Evolutionary conservation across 1,284 basidiomycete genomes (phyloP).

Genomic region (Veloporphyrellus conicus): DNA sequence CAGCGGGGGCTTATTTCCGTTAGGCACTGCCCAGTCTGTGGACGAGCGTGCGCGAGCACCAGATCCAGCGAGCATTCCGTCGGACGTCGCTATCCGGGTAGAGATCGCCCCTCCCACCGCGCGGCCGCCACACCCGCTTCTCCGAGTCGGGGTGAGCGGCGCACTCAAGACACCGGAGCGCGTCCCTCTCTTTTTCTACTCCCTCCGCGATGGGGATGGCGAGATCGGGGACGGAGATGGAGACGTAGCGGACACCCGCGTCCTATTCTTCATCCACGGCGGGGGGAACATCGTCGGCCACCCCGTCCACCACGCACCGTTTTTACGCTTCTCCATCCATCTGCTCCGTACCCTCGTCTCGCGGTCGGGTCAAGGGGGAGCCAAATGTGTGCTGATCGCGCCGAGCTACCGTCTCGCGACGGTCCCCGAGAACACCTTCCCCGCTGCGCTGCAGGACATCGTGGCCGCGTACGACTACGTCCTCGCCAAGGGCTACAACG

Average conservation of each 20-base stretch:
- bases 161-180: slow-evolving; percentile 17
- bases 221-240: background rate
- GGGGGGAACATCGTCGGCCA: slow-evolving; percentile 23
- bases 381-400: slow-evolving; percentile 16
- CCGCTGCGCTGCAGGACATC: slow-evolving; percentile 24
- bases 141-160: slow-evolving; percentile 2
- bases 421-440: slow-evolving; percentile 24
- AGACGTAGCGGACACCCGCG: slow-evolving; percentile 1
- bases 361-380: background rate
- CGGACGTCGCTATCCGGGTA: slow-evolving; percentile 12
- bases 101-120: slow-evolving; percentile 23
- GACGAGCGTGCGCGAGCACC: slow-evolving; percentile 17
- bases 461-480: slow-evolving; percentile 25
- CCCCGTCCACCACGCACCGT: slow-evolving; percentile 4
- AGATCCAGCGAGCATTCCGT: slow-evolving; percentile 9
- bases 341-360: slow-evolving; percentile 15
- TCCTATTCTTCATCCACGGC: slow-evolving; percentile 28
- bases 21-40: slow-evolving; percentile 11
- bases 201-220: background rate
- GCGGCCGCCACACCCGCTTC: slow-evolving; percentile 8
- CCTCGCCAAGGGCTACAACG: slow-evolving; percentile 19
- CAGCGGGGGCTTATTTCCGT: rapidly evolving
- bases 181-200: slow-evolving; percentile 22
- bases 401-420: slow-evolving; percentile 27
- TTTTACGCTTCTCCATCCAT: slow-evolving; percentile 7